Evolutionary conservation across 495 filamentous ascomycete species (phyloP).

Genomic region (Aspergillus leporis): DNA sequence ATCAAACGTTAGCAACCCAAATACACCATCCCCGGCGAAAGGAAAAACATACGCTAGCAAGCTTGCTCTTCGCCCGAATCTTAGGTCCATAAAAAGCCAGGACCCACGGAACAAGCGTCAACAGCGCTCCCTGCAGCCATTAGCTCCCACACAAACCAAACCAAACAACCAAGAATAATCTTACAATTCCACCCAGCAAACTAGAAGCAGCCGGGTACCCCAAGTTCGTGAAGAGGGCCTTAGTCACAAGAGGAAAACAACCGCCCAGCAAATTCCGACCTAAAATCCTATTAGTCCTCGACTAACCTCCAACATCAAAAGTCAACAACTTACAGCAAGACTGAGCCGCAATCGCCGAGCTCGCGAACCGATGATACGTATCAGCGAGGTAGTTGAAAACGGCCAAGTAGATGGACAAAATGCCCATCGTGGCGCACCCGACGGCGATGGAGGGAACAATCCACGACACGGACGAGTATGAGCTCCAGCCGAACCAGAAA

Average conservation of each 20-base stretch:
- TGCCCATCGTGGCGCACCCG: constrained; percentile 78
- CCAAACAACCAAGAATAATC: constrained; percentile 10
- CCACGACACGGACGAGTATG: constrained; percentile 68
- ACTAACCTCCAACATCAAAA: neutral
- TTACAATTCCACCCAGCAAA: constrained; percentile 71
- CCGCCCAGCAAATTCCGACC: constrained; percentile 82
- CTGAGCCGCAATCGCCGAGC: constrained; percentile 85
- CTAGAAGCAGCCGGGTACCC: constrained; percentile 72
- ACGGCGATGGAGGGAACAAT: constrained; percentile 74
- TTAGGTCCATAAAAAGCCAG: constrained; percentile 76
- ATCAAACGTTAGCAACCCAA: constrained; percentile 13
- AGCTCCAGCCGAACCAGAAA: constrained; percentile 83
- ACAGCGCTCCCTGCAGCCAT: constrained; percentile 46
- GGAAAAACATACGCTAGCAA: constrained; percentile 57
- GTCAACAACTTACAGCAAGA: constrained; percentile 57
- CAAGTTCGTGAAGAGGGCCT: constrained; percentile 68
- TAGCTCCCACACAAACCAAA: constrained; percentile 7
- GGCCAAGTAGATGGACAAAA: constrained; percentile 85
- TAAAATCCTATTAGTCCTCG: constrained; percentile 9
- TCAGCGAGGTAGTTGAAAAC: constrained; percentile 97
- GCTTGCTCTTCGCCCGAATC: constrained; percentile 76
- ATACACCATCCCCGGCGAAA: neutral
- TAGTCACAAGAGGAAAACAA: constrained; percentile 76
- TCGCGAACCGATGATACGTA: constrained; percentile 80
- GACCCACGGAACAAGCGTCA: constrained; percentile 85